phyloP scores from a whole-genome alignment of 2,329 filamentous ascomycete species.

The Drechslerella dactyloides region DNA sequence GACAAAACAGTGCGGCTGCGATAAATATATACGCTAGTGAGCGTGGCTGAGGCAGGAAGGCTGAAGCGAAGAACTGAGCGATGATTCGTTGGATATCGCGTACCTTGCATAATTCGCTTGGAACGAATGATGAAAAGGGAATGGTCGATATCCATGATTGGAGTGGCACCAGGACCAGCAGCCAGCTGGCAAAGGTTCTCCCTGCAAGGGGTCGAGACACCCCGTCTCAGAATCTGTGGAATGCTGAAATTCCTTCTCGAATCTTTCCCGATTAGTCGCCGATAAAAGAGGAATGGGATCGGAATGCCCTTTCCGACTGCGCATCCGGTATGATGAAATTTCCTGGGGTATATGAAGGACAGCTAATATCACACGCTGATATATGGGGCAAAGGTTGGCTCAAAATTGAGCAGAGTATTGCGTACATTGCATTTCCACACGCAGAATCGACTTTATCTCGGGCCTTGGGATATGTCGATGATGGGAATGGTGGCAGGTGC shows the following conservation, averaged over 20 bases:
- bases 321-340: slow-evolving; percentile 7
- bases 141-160: neutral
- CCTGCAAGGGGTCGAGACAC: slow-evolving; percentile 31
- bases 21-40: neutral
- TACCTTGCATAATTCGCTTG: slow-evolving; percentile 50
- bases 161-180: slow-evolving; percentile 12
- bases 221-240: slow-evolving; percentile 44
- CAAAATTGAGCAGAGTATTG: neutral
- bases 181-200: slow-evolving; percentile 11
- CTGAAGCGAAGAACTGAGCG: slow-evolving; percentile 30
- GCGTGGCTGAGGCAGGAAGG: neutral
- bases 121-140: slow-evolving; percentile 20
- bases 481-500: too few relatives aligned
- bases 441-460: too few relatives aligned
- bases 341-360: neutral
- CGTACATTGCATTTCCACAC: too few relatives aligned
- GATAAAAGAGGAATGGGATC: slow-evolving; percentile 12
- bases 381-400: neutral
- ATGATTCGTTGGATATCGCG: slow-evolving; percentile 31
- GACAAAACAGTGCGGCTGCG: slow-evolving; percentile 27
- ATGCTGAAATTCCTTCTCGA: slow-evolving; percentile 31
- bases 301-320: slow-evolving; percentile 12
- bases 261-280: slow-evolving; percentile 34
- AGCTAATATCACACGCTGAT: neutral
- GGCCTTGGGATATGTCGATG: too few relatives aligned